A percentile compares a stretch with the other conserved stretches of the same genome.
Evolutionary conservation across 2,329 filamentous ascomycete species (phyloP).

Genomic region (Cordyceps farinosa): DNA sequence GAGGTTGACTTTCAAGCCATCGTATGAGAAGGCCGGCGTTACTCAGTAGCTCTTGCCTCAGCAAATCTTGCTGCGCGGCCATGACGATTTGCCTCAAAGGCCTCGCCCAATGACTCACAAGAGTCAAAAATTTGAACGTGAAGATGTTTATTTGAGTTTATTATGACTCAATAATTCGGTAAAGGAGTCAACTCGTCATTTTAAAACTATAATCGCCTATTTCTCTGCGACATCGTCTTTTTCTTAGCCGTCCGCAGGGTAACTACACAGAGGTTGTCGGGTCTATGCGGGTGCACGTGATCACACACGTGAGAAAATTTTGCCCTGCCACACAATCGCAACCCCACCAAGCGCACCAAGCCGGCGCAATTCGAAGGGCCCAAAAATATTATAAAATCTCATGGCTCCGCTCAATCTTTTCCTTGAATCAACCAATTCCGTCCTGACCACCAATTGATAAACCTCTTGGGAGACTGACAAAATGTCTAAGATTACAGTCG

Average conservation of each 20-base stretch:
- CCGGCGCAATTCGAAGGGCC: conserved; percentile 24
- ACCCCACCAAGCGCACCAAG: conserved; percentile 24
- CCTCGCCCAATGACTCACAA: not conserved
- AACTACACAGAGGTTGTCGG: conserved; percentile 1
- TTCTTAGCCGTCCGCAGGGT: not conserved
- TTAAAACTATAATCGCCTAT: not conserved
- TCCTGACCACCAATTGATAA: conserved; percentile 68
- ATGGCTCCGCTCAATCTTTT: conserved; percentile 19
- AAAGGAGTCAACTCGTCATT: not conserved
- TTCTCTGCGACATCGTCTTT: not conserved
- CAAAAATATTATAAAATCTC: conserved; percentile 25
- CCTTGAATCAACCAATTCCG: conserved; percentile 27
- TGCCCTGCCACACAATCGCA: conserved; percentile 29
- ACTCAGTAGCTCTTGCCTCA: conserved; percentile 29
- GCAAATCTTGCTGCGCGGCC: conserved; percentile 19
- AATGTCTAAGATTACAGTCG: conserved; percentile 85
- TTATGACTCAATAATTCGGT: not conserved
- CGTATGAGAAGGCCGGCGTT: conserved; percentile 36
- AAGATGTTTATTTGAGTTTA: not conserved
- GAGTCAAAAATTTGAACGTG: not conserved
- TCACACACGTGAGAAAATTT: conserved; percentile 32
- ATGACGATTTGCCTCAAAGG: conserved; percentile 16
- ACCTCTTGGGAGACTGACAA: conserved; percentile 82
- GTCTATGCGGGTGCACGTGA: conserved; percentile 28
- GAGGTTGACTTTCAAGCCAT: conserved; percentile 43